Conservation (phyloP, 192 early-diverging fungal genomes). For the Coemansia sp. region DNA sequence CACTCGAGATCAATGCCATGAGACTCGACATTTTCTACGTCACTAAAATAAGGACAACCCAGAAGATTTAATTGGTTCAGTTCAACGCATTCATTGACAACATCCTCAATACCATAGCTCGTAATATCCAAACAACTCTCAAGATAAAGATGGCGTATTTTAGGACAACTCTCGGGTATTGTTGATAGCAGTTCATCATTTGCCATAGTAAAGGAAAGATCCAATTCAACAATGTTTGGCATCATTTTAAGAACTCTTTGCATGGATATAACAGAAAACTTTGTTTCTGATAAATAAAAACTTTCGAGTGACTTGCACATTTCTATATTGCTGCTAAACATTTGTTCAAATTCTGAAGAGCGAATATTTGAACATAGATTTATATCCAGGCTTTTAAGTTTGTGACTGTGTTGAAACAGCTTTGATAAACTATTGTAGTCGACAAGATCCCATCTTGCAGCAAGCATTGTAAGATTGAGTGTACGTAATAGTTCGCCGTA, state of each 20-base stretch:
- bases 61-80: not conserved
- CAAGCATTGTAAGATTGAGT: constrained; percentile 27
- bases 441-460: constrained; percentile 27
- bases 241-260: constrained; percentile 1
- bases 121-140: not conserved
- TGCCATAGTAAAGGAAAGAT: constrained; percentile 2
- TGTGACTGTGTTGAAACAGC: constrained; percentile 9
- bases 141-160: not conserved
- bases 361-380: constrained; percentile 24
- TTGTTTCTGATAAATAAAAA: constrained; percentile 20
- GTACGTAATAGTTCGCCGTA: constrained; percentile 21
- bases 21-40: constrained; percentile 4
- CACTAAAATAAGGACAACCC: constrained; percentile 3
- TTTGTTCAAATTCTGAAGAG: constrained; percentile 1
- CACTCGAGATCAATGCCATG: not conserved
- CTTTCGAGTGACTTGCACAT: constrained; percentile 7
- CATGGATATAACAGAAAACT: not conserved
- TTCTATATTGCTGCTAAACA: constrained; percentile 1
- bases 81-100: not conserved
- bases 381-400: constrained; percentile 9
- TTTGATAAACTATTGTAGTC: constrained; percentile 7
- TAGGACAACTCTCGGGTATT: not conserved
- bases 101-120: not conserved
- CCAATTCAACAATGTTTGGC: not conserved
- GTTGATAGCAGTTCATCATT: not conserved